Evolutionary conservation across 148 eudicot genomes (phyloP).

Genomic region (Bassia scoparia): DNA sequence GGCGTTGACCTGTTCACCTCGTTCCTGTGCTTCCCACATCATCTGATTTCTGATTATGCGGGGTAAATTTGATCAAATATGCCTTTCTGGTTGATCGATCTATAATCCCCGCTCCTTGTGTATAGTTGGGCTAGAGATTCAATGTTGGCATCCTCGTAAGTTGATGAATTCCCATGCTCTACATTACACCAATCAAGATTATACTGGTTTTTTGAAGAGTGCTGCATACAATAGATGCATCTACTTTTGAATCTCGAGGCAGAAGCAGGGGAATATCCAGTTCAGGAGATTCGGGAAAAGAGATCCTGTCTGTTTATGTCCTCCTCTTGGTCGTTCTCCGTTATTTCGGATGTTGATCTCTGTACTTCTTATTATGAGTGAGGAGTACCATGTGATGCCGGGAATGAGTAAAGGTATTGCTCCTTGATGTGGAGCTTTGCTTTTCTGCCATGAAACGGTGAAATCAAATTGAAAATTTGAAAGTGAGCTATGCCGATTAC

Average conservation of each 20-base stretch:
- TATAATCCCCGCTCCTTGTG: conserved; percentile 42
- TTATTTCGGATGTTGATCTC: conserved; percentile 38
- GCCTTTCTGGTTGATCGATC: conserved; percentile 39
- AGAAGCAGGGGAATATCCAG: conserved; percentile 83
- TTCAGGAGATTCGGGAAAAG: conserved; percentile 54
- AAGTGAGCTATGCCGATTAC: not conserved
- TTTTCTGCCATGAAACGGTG: conserved; percentile 55
- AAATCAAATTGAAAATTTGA: conserved; percentile 11
- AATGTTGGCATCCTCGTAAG: conserved; percentile 42
- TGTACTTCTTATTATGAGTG: conserved; percentile 58
- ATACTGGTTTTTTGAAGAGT: conserved; percentile 21
- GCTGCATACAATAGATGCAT: conserved; percentile 42
- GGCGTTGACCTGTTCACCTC: conserved; percentile 55
- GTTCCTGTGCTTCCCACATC: conserved; percentile 89
- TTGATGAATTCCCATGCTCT: conserved; percentile 35
- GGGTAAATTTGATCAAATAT: conserved; percentile 21
- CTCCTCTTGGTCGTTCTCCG: conserved; percentile 21
- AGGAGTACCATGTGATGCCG: conserved; percentile 96
- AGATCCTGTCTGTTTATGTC: conserved; percentile 44
- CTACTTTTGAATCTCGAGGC: conserved; percentile 71
- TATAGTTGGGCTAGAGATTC: conserved; percentile 47
- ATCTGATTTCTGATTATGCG: conserved; percentile 21
- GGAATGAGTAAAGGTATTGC: conserved; percentile 94
- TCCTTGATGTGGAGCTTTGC: conserved; percentile 87
- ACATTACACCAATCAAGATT: conserved; percentile 37